Conservation (phyloP, 345 rosid species). For the Citrus glauca region DNA sequence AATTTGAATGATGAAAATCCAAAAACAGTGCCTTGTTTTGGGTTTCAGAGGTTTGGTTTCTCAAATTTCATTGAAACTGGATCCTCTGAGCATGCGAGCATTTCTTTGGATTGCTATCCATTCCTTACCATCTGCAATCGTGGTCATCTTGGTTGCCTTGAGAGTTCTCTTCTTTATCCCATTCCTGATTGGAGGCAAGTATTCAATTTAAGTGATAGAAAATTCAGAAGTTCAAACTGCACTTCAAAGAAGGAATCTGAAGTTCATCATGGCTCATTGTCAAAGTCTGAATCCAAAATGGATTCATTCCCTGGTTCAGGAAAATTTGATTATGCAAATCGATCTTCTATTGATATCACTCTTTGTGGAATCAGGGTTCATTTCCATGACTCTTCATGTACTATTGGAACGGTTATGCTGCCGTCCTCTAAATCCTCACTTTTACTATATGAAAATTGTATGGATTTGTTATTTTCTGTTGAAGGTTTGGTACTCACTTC, state of each 20-base stretch:
- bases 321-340: constrained; percentile 26
- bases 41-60: constrained; percentile 59
- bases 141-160: constrained; percentile 49
- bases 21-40: constrained; percentile 35
- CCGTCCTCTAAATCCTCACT: constrained; percentile 46
- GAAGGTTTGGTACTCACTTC: constrained; percentile 67
- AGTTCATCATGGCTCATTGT: constrained; percentile 12
- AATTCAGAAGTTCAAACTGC: constrained; percentile 31
- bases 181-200: constrained; percentile 56
- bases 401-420: constrained; percentile 59
- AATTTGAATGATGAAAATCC: constrained; percentile 23
- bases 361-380: constrained; percentile 51
- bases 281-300: constrained; percentile 17
- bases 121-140: constrained; percentile 51
- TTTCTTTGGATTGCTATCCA: constrained; percentile 66
- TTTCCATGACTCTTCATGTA: constrained; percentile 79
- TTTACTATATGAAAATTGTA: constrained; percentile 34
- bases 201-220: constrained; percentile 35
- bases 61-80: constrained; percentile 64
- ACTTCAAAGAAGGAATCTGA: constrained; percentile 30
- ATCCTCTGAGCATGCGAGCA: constrained; percentile 39
- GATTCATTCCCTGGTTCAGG: constrained; percentile 24
- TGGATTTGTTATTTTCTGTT: constrained; percentile 66
- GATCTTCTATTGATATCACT: constrained; percentile 41
- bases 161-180: constrained; percentile 45